phyloP scores from a whole-genome alignment of 1,139 yeast species.

The Saccharomyces hybrid region DNA sequence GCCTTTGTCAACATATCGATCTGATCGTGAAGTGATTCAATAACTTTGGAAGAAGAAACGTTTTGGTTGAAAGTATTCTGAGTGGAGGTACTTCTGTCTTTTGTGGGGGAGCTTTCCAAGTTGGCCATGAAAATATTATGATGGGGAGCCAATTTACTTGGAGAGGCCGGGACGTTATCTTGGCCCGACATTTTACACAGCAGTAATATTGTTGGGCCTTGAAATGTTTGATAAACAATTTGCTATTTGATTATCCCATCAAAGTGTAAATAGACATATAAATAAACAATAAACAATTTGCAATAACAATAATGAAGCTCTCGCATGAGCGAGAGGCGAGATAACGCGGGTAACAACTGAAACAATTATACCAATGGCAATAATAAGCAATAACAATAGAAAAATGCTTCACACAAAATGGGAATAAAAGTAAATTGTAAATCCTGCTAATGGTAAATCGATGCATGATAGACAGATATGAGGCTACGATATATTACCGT shows the following conservation, averaged over 20 bases:
- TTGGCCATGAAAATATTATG: constrained; percentile 12
- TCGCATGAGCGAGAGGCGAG: not conserved
- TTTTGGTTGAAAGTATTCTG: not conserved
- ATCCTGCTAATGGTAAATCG: not conserved
- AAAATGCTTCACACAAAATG: not conserved
- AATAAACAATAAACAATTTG: not conserved
- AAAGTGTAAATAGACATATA: not conserved
- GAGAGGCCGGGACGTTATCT: constrained; percentile 6
- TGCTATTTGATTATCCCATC: not conserved
- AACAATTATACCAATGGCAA: not conserved
- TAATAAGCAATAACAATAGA: not conserved
- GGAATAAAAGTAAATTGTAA: not conserved
- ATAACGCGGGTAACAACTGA: not conserved
- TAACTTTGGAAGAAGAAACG: constrained; percentile 42
- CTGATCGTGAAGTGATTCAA: constrained; percentile 49
- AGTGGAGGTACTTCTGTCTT: not conserved
- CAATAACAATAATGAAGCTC: not conserved
- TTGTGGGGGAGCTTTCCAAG: constrained; percentile 1
- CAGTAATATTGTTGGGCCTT: not conserved
- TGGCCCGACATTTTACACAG: not conserved
- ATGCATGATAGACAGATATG: not conserved
- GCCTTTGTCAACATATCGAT: constrained; percentile 51
- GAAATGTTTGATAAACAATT: not conserved
- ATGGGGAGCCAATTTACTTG: constrained; percentile 12
- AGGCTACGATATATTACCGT: constrained; percentile 17